A percentile compares a stretch with the other conserved stretches of the same genome.
Evolutionary conservation across 2,329 filamentous ascomycete genomes (phyloP).

Genomic region (Trichoderma brevicompactum): DNA sequence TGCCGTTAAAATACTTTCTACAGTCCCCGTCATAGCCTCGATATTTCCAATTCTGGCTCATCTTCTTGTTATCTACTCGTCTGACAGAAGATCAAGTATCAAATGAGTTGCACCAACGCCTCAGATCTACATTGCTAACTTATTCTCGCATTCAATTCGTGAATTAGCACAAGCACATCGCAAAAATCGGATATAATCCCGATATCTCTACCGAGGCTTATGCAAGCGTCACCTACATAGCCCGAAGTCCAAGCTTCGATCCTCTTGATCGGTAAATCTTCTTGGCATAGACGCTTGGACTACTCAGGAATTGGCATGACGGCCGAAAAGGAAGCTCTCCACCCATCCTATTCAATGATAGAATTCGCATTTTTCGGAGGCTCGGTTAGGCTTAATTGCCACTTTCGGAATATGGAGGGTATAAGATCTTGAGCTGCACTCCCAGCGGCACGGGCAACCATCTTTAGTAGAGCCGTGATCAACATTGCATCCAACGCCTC

Average conservation of each 20-base stretch:
- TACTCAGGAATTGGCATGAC: not conserved
- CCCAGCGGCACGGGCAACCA: not conserved
- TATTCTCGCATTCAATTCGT: not conserved
- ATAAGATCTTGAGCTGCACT: not conserved
- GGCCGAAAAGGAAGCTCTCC: not conserved
- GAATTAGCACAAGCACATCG: too few species aligned
- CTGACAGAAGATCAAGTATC: too few species aligned
- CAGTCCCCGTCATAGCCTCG: too few species aligned
- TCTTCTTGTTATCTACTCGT: too few species aligned
- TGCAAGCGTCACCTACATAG: not conserved
- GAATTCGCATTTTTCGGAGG: not conserved
- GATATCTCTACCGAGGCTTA: slow-evolving; percentile 8
- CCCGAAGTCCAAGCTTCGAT: slow-evolving; percentile 3
- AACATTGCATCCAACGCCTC: not conserved
- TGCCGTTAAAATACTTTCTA: too few species aligned
- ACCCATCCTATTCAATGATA: not conserved
- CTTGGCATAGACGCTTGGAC: slow-evolving; percentile 1
- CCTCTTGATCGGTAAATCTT: slow-evolving; percentile 13
- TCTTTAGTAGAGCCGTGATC: not conserved
- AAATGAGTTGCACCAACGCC: too few species aligned
- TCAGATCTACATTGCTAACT: too few species aligned
- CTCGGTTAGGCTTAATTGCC: not conserved
- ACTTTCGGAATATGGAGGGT: not conserved
- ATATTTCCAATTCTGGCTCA: too few species aligned
- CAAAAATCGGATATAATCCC: not conserved